Conservation (phyloP, 495 filamentous ascomycete species). For the Penicillium lividum region DNA sequence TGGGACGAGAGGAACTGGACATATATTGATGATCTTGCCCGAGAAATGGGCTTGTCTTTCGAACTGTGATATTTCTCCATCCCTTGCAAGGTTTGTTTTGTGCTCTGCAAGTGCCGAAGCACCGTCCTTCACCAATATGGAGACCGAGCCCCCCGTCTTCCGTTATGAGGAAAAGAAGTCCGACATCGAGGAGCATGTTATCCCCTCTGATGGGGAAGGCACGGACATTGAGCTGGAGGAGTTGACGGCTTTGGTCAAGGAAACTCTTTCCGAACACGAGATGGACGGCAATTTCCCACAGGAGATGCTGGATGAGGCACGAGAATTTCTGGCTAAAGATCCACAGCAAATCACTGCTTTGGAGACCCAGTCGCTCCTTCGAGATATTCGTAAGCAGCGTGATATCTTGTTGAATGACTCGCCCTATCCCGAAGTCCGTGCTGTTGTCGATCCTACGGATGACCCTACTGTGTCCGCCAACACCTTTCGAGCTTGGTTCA, state of each 20-base stretch:
- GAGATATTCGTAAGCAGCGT: neutral
- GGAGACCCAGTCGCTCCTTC: slow-evolving; percentile 1
- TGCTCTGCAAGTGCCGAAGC: slow-evolving; percentile 2
- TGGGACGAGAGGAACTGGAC: neutral
- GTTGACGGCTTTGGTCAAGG: slow-evolving; percentile 1
- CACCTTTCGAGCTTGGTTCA: slow-evolving; percentile 64
- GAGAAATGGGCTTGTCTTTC: neutral
- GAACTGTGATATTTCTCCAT: neutral
- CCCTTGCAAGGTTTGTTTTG: neutral
- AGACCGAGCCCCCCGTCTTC: neutral
- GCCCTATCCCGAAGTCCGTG: slow-evolving; percentile 49
- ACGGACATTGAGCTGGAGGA: slow-evolving; percentile 1
- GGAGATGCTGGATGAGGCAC: slow-evolving; percentile 6
- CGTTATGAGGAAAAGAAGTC: slow-evolving; percentile 5
- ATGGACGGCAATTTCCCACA: slow-evolving; percentile 7
- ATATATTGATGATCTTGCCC: neutral
- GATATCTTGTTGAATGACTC: slow-evolving; percentile 28
- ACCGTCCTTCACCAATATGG: neutral
- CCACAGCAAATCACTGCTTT: slow-evolving; percentile 4
- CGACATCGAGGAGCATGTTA: neutral
- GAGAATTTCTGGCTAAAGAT: slow-evolving; percentile 6
- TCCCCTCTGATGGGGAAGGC: neutral
- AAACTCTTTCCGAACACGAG: slow-evolving; percentile 7
- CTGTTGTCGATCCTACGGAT: slow-evolving; percentile 42
- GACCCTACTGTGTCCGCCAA: slow-evolving; percentile 61